Evolutionary conservation across 2,329 filamentous ascomycete species (phyloP).

Genomic region (Eutypella sp.): DNA sequence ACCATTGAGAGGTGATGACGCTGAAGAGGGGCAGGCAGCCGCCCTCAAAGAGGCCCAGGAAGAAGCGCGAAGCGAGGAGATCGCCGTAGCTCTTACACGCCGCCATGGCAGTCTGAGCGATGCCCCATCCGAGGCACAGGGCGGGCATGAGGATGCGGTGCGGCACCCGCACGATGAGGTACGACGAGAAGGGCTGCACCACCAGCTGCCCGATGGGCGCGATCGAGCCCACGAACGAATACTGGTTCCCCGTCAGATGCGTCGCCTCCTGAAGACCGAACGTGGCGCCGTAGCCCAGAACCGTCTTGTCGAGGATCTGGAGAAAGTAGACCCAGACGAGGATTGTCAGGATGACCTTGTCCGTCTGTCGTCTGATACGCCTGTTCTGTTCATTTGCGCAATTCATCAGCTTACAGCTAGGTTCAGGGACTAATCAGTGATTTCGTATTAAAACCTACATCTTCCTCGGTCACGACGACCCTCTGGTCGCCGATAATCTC

Average conservation of each 20-base stretch:
- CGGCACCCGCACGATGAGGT: slow-evolving; percentile 54
- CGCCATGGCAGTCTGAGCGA: slow-evolving; percentile 46
- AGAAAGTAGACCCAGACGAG: slow-evolving; percentile 59
- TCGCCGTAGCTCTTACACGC: slow-evolving; percentile 44
- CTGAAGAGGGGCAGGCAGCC: slow-evolving; percentile 47
- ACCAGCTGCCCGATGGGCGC: slow-evolving; percentile 52
- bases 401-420: neutral
- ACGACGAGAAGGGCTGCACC: slow-evolving; percentile 46
- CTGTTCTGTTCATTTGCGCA: neutral
- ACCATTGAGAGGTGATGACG: slow-evolving; percentile 59
- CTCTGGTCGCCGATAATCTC: neutral
- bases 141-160: slow-evolving; percentile 54
- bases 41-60: slow-evolving; percentile 54
- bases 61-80: slow-evolving; percentile 47
- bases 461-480: neutral
- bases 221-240: slow-evolving; percentile 28
- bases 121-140: slow-evolving; percentile 48
- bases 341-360: slow-evolving; percentile 35
- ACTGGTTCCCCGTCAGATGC: slow-evolving; percentile 51
- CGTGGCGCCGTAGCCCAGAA: slow-evolving; percentile 55
- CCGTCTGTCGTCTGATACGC: slow-evolving; percentile 22
- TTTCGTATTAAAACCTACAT: neutral
- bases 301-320: slow-evolving; percentile 59
- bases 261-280: slow-evolving; percentile 59
- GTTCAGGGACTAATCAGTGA: neutral